Evolutionary conservation across 78 protist species (phyloP), one percentile per base, ranked within the genome.

Genomic region (Pelomyxa schiedti): DNA sequence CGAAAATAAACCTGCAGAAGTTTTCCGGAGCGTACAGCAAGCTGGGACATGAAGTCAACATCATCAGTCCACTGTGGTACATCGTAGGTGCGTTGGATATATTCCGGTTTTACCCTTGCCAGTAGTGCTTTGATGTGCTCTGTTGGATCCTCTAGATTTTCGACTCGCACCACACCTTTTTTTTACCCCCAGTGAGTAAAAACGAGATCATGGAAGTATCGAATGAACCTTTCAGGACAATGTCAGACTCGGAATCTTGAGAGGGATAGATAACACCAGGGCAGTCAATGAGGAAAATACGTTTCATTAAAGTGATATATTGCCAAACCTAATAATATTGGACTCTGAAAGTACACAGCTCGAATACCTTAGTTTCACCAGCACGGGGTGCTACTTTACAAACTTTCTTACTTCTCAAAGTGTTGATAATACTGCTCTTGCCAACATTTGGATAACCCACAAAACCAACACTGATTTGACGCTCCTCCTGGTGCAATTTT

Each of bases 291-390:
- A 98, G 77, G 88, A 69, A 97, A 84, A 98, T 93, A 52, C 85
- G 36, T 70, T 79, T 69, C 87, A 90, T 86, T 42, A 98, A 88
- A 22, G 97, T 84, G 32, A 98, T 81, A 89, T 97, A 98, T 81
- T 97, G 99, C 99, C 99, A 98, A n/a, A 96, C 96, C 77, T 79
- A n/a, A 6, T 47, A 24, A 66, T 8, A 4, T 8, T 36, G 5
- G 5, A 28, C 7, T 22, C 41, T 7, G 5, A 24, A 4, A n/a
- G 63, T 52, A n/a, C 39, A 16, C 35, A n/a, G 52, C 69, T n/a
- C n/a, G n/a, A n/a, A n/a, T n/a, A n/a, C 96, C 75, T 96, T 97
- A 7, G 99, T 98, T 83, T 96, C 96, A 9, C 99, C 99, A 0
- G 99, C 98, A 32, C 94, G 82, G 8, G 99, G 99, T 0, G 99